A percentile compares a stretch with the other conserved stretches of the same genome.
phyloP scores from a whole-genome alignment of 108 stramenopile species.

The Epithemia pelagica region DNA sequence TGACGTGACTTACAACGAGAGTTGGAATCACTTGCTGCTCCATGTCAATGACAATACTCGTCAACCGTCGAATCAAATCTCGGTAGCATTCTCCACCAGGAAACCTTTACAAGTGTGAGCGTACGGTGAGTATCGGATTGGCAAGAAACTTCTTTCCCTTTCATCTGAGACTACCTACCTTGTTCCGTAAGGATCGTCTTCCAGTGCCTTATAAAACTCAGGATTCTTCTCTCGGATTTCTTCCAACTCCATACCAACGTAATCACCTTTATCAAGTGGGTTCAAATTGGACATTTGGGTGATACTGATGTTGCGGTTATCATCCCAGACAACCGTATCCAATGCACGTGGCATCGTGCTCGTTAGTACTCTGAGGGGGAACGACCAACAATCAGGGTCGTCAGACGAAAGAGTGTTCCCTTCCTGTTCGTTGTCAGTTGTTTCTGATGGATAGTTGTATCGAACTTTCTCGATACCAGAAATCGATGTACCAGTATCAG shows the following conservation, averaged over 20 bases:
- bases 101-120: conserved; percentile 63
- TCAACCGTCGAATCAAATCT: conserved; percentile 76
- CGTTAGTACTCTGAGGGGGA: conserved; percentile 57
- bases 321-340: conserved; percentile 67
- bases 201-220: conserved; percentile 60
- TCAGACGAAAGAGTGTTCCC: conserved; percentile 10
- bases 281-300: conserved; percentile 77
- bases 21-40: conserved; percentile 86
- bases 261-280: conserved; percentile 89
- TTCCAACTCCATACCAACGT: conserved; percentile 74
- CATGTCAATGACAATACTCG: conserved; percentile 76
- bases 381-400: conserved; percentile 25
- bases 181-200: conserved; percentile 71
- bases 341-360: conserved; percentile 84
- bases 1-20: conserved; percentile 85
- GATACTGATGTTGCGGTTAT: conserved; percentile 28
- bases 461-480: conserved; percentile 36
- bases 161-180: conserved; percentile 11
- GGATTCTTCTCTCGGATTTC: conserved; percentile 62
- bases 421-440: conserved; percentile 9
- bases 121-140: conserved; percentile 7
- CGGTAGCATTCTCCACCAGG: conserved; percentile 88
- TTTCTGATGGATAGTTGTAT: conserved; percentile 1
- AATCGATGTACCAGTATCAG: conserved; percentile 55
- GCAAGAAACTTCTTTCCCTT: conserved; percentile 4